Conservation (phyloP, 2,329 filamentous ascomycete species). For the Xylaria sp. region DNA sequence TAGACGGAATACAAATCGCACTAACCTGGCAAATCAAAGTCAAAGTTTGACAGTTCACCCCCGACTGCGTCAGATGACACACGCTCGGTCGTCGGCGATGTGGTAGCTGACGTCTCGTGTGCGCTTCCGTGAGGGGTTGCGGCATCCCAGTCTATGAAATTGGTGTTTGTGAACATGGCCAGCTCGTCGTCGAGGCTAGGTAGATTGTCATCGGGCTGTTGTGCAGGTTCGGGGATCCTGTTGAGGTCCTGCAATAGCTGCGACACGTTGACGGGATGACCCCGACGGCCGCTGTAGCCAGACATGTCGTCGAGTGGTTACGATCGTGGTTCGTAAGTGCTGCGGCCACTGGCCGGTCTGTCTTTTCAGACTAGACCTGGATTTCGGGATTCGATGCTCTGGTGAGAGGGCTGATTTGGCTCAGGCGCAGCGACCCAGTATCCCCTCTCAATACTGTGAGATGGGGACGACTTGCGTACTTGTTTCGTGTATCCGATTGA, state of each 20-base stretch:
- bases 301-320: conserved; percentile 23
- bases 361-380: neutral
- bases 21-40: conserved; percentile 41
- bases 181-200: conserved; percentile 60
- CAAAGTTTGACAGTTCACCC: conserved; percentile 35
- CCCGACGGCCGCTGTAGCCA: conserved; percentile 73
- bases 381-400: neutral
- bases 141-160: conserved; percentile 78
- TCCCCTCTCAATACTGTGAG: neutral
- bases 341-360: neutral
- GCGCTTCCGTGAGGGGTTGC: conserved; percentile 28
- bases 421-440: neutral
- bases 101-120: conserved; percentile 34
- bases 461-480: neutral
- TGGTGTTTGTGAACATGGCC: conserved; percentile 80
- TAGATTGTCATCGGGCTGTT: conserved; percentile 43
- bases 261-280: conserved; percentile 75
- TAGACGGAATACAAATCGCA: conserved; percentile 16
- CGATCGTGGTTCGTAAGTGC: neutral
- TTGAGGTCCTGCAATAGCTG: conserved; percentile 89
- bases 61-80: conserved; percentile 27
- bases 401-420: conserved; percentile 1
- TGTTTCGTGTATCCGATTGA: neutral
- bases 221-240: conserved; percentile 67
- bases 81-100: conserved; percentile 36